Evolutionary conservation across 2,329 filamentous ascomycete genomes (phyloP), one percentile per base, ranked within the genome.

Genomic region (Ceratocystis colombiana): DNA sequence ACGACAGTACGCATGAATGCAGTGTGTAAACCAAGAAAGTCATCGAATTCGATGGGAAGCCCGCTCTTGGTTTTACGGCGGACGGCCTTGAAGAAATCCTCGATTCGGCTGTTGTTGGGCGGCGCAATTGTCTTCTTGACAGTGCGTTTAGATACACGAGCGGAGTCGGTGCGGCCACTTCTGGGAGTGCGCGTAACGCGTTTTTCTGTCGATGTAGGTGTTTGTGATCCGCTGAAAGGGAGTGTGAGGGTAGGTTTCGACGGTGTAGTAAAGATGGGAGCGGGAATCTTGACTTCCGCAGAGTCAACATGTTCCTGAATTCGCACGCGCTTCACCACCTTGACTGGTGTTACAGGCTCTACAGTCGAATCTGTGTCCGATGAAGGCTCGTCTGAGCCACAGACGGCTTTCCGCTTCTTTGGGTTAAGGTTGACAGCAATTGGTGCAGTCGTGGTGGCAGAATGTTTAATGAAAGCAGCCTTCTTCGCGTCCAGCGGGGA

Each of bases 1-100:
- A 83, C 81, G 28, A 90, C 77, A 0, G 87, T 85, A 71, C 86
- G 85, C 67, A 89, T 78, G 70, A 91, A 88, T 10, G 85, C 80
- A 50, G 79, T 78, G 73, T 90, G 84, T 30, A 92, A 77, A 66
- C 81, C 77, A 63, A 88, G 75, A 17, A 90, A 77, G 62, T 88
- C 83, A 67, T 78, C 73, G 50, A 85, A 75, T 70, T 84, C 82
- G 20, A 72, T 72, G 10, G 81, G 83, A 4, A 86, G 77, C 5
- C 71, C 71, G 71, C 68, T 72, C 70, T 62, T 74, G 72, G 68
- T 62, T 57, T 67, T 22, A 20, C 64, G 64, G 61, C 66, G 48
- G 5, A 55, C 28, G 20, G 64, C 33, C 75, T 77, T 66, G 69
- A 77, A 75, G 37, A 76, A 71, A 2, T 75, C 75, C 73, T 81